Conservation (phyloP, 129 eudicot species). For the Tagetes patula region DNA sequence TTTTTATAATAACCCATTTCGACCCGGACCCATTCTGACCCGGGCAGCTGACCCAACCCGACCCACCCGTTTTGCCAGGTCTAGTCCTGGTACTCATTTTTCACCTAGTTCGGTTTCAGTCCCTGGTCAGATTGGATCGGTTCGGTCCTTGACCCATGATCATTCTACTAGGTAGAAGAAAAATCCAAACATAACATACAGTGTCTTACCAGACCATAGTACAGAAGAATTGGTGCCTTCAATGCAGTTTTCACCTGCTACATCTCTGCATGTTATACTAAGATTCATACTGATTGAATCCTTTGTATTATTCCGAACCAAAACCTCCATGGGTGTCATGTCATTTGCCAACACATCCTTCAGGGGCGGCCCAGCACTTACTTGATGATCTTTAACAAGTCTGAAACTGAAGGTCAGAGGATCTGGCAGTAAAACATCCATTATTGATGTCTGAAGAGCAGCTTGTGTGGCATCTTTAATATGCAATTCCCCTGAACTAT, state of each 20-base stretch:
- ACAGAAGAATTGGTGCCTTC: conserved; percentile 83
- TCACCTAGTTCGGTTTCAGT: no score
- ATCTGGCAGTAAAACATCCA: conserved; percentile 94
- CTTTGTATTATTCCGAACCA: conserved; percentile 91
- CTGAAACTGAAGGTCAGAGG: conserved; percentile 92
- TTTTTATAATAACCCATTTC: no score
- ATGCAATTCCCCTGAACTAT: conserved; percentile 90
- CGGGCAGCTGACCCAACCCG: no score
- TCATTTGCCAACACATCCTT: conserved; percentile 62
- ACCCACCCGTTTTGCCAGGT: no score
- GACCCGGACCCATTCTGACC: no score
- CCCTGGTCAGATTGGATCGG: no score
- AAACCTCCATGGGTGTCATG: conserved; percentile 88
- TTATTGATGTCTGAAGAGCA: conserved; percentile 84
- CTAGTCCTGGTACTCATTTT: no score
- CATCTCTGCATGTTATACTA: conserved; percentile 83
- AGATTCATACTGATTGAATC: conserved; percentile 68
- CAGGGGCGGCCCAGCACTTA: neutral
- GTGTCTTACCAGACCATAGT: conserved; percentile 83
- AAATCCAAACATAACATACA: neutral
- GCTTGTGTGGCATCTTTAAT: conserved; percentile 93
- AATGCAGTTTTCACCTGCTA: conserved; percentile 88
- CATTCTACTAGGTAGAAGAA: neutral
- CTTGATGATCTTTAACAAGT: conserved; percentile 46
- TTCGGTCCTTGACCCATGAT: no score